A percentile compares a stretch with the other conserved stretches of the same genome.
These are phyloP conservation scores for Ulota crispa DNA, from an alignment of 225 moss, liverwort and hornwort genomes.

Conservation along the genomic window DNA sequence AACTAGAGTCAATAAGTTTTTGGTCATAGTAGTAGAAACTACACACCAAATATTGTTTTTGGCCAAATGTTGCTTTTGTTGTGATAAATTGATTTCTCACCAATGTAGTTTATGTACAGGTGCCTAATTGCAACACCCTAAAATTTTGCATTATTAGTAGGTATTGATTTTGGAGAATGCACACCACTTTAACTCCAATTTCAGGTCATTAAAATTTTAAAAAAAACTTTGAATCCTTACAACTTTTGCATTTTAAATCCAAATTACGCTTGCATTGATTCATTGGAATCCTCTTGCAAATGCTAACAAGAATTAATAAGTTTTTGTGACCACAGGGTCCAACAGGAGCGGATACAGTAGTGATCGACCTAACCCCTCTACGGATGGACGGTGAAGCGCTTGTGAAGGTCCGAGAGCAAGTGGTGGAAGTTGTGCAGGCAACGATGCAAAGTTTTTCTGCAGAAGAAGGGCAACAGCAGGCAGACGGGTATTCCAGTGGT, in stretches of 20 bases:
- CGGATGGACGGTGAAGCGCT: constrained; percentile 39
- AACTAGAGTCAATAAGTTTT: too few relatives aligned
- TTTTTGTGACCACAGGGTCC: constrained; percentile 33
- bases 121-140: too few relatives aligned
- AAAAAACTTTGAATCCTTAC: too few relatives aligned
- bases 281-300: not conserved
- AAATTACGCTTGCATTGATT: too few relatives aligned
- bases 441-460: constrained; percentile 26
- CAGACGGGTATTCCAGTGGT: constrained; percentile 17
- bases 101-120: too few relatives aligned
- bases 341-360: constrained; percentile 47
- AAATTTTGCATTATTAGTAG: too few relatives aligned
- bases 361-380: constrained; percentile 53
- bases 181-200: not conserved
- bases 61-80: not conserved
- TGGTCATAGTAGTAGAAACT: not conserved
- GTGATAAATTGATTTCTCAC: too few relatives aligned
- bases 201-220: too few relatives aligned
- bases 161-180: not conserved
- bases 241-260: too few relatives aligned
- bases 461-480: constrained; percentile 10
- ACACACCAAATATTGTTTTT: not conserved
- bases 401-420: constrained; percentile 37
- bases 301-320: too few relatives aligned
- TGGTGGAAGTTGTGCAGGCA: constrained; percentile 36